A percentile compares a stretch with the other conserved stretches of the same genome.
phyloP scores from a whole-genome alignment of 2,329 filamentous ascomycete genomes.

The Ophiostoma populinum region DNA sequence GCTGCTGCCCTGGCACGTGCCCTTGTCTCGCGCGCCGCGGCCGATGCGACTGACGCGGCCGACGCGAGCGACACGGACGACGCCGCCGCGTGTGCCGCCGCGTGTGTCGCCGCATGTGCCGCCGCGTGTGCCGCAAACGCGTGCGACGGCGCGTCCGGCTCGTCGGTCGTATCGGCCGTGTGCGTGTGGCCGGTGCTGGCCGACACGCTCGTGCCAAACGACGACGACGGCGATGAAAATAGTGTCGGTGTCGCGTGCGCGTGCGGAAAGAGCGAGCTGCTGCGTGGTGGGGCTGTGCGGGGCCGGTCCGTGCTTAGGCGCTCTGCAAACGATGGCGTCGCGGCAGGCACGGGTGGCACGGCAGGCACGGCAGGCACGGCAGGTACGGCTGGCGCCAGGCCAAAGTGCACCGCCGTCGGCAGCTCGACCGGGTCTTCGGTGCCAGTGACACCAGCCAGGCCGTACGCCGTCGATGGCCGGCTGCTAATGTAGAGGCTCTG shows the following conservation, averaged over 20 bases:
- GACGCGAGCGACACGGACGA: constrained; percentile 5
- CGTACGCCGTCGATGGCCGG: constrained; percentile 34
- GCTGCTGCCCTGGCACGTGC: constrained; percentile 3
- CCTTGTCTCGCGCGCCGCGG: constrained; percentile 7
- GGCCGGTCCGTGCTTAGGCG: constrained; percentile 30
- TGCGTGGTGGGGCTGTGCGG: constrained; percentile 17
- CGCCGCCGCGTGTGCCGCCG: neutral
- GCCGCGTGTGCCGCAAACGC: neutral
- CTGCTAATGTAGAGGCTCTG: constrained; percentile 39
- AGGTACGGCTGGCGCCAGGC: neutral
- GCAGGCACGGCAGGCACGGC: constrained; percentile 34
- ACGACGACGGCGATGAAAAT: neutral
- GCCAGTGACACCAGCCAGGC: constrained; percentile 17
- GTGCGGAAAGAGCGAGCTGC: neutral
- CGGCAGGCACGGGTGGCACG: constrained; percentile 38
- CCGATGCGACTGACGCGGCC: constrained; percentile 12
- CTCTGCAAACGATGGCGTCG: constrained; percentile 39
- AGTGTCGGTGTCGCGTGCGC: neutral
- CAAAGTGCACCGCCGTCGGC: neutral
- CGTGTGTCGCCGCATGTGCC: too few relatives aligned
- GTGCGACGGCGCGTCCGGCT: neutral
- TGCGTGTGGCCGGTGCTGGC: neutral
- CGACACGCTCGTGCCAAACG: neutral
- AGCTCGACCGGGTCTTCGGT: constrained; percentile 3
- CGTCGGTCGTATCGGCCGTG: neutral